Percentiles rank a stretch among this genome's conserved stretches.
These are phyloP conservation scores for Meira miltonrushii DNA, from an alignment of 1,284 basidiomycete genomes.

Conservation along the genomic window DNA sequence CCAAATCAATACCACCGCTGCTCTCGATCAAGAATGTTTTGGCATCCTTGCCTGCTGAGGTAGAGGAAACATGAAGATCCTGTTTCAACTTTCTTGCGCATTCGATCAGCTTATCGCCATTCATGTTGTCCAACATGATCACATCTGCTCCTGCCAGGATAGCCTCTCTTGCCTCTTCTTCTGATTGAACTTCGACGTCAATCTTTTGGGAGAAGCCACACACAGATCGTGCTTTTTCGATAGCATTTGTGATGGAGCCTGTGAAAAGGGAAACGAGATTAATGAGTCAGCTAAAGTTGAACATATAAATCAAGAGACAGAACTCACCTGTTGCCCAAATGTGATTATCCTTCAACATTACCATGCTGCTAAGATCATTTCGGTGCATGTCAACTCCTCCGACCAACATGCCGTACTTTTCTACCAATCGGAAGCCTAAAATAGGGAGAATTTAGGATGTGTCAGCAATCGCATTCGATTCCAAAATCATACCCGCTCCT, in stretches of 20 bases:
- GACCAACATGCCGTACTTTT: conserved; percentile 98
- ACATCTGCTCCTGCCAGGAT: conserved; percentile 94
- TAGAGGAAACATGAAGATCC: conserved; percentile 16
- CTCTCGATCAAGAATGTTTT: conserved; percentile 44
- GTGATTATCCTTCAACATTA: conserved; percentile 99
- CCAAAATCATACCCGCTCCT: too few species aligned
- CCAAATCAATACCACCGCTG: conserved; percentile 45
- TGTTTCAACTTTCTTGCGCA: conserved; percentile 33
- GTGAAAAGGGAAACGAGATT: too few species aligned
- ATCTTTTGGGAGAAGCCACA: conserved; percentile 89
- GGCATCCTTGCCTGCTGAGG: conserved; percentile 3
- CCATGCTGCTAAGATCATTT: conserved; percentile 96
- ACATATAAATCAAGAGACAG: too few species aligned
- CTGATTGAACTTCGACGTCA: conserved; percentile 86
- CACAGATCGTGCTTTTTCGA: conserved; percentile 75
- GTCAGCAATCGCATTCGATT: background rate
- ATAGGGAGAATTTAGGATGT: background rate
- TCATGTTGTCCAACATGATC: conserved; percentile 77
- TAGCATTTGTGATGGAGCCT: conserved; percentile 57
- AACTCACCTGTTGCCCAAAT: conserved; percentile 96
- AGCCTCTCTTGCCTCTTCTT: conserved; percentile 88
- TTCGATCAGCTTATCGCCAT: conserved; percentile 35
- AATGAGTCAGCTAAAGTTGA: background rate
- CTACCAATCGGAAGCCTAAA: conserved; percentile 73
- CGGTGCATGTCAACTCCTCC: conserved; percentile 94